Percentiles rank a stretch among this genome's conserved stretches.
These are phyloP conservation scores for Schwanniomyces occidentalis DNA, from an alignment of 805 yeast genomes.

Conservation along the genomic window DNA sequence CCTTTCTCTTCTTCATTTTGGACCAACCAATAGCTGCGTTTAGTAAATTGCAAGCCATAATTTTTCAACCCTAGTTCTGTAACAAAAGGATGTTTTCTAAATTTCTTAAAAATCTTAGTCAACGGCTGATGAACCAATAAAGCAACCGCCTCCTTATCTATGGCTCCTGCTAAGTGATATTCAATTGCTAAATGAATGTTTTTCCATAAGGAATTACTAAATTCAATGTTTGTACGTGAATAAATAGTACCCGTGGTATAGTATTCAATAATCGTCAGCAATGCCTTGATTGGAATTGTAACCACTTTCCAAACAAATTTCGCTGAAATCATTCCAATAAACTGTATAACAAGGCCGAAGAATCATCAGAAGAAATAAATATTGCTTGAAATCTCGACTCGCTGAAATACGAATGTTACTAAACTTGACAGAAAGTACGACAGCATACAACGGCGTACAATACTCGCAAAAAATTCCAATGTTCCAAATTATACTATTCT, in stretches of 20 bases:
- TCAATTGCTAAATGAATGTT: slow-evolving; percentile 28
- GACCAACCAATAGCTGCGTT: slow-evolving; percentile 10
- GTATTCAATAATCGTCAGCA: slow-evolving; percentile 22
- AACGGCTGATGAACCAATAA: slow-evolving; percentile 22
- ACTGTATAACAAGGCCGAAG: too few relatives aligned
- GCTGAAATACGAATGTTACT: too few relatives aligned
- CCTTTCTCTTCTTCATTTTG: slow-evolving; percentile 9
- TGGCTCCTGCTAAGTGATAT: slow-evolving; percentile 25
- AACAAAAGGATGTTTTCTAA: slow-evolving; percentile 8
- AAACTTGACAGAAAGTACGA: too few relatives aligned
- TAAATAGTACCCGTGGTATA: slow-evolving; percentile 35
- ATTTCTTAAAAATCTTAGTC: slow-evolving; percentile 15
- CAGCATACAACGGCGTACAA: too few relatives aligned
- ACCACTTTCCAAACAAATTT: slow-evolving; percentile 19
- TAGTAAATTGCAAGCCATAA: slow-evolving; percentile 6
- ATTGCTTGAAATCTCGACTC: too few relatives aligned
- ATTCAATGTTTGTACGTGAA: slow-evolving; percentile 27
- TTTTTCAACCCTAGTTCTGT: background rate
- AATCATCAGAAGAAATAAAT: too few relatives aligned
- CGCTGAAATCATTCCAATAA: background rate
- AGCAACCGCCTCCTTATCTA: slow-evolving; percentile 21
- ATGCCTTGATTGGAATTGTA: slow-evolving; percentile 23
- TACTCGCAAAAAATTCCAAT: too few relatives aligned
- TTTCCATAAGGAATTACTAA: slow-evolving; percentile 27
- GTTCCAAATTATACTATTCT: too few relatives aligned